Base-by-base conservation (phyloP, 2,329 filamentous ascomycete species). In the Juglanconis oblonga region DNA sequence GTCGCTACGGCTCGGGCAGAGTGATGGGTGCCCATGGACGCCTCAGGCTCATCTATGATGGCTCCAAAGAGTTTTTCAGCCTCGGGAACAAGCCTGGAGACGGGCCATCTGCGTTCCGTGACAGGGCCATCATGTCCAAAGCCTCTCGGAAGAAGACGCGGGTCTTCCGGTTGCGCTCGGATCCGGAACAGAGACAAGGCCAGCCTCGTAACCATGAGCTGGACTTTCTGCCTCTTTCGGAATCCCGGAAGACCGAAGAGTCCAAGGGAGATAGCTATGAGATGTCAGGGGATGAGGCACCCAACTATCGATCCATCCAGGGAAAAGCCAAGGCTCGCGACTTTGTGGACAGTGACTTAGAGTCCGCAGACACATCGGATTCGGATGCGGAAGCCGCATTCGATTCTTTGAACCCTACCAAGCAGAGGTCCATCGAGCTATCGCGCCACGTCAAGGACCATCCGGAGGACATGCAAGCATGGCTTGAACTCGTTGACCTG, bases 401-500 rank as follows among this genome's bases (percentile, higher is more conserved):
- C 17, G 71, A 71, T 24, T 61, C 70, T 8, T 75, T 79, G 53
- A 76, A 80, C 35, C 77, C 81, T 2, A 71, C 83, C 3, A 83
- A 78, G 49, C 75, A 80, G 68, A 82, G 76, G 59, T 86, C 85
- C 13, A 78, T 88, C 0, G 77, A 87, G 55, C 77, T 97, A 7
- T 84, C 82, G 3, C 83, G 81, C 11, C 80, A 72, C 35, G 86
- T 92, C 38, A 86, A 88, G 58, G 78, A 88, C 1, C 72, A 84
- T 29, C 91, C 92, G 1, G 72, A 80, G 5, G 84, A 96, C 67
- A 78, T 90, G 24, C 77, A 86, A 47, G 80, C 86, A 17, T 98
- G 94, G 94, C 73, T 96, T 14, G 80, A 84, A 42, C 79, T 97
- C n/a, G 88, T 94, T 50, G 77, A 86, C 7, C 87, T 96, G 62